A percentile compares a stretch with the other conserved stretches of the same genome.
Conservation (phyloP, 495 filamentous ascomycete genomes). For the Diplogelasinospora grovesii region DNA sequence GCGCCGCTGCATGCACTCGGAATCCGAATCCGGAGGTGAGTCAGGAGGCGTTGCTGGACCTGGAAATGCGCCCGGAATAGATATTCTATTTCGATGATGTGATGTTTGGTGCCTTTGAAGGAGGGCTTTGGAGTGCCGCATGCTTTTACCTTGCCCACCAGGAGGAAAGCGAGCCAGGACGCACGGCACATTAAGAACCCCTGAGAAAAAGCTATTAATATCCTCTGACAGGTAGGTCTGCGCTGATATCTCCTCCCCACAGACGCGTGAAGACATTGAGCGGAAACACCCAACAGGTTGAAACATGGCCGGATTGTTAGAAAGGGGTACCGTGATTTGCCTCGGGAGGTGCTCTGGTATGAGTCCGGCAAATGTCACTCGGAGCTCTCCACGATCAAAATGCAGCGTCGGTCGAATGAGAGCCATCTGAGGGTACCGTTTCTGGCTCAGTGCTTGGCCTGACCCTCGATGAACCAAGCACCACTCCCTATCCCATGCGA, state of each 20-base stretch:
- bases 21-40: constrained; percentile 45
- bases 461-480: constrained; percentile 81
- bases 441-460: constrained; percentile 70
- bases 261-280: constrained; percentile 56
- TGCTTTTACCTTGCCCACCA: constrained; percentile 45
- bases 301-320: constrained; percentile 49
- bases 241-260: constrained; percentile 65
- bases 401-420: constrained; percentile 67
- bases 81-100: constrained; percentile 17
- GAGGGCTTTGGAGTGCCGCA: constrained; percentile 59
- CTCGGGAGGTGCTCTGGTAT: constrained; percentile 16
- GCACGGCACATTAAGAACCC: constrained; percentile 66
- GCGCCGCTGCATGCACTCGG: constrained; percentile 36
- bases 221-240: constrained; percentile 58
- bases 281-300: constrained; percentile 23
- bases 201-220: constrained; percentile 68
- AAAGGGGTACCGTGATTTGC: constrained; percentile 59
- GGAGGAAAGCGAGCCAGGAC: constrained; percentile 74
- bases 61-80: constrained; percentile 53
- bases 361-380: constrained; percentile 47
- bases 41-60: constrained; percentile 16
- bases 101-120: constrained; percentile 46
- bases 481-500: constrained; percentile 94
- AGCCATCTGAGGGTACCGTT: constrained; percentile 76
- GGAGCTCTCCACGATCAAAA: constrained; percentile 42